A percentile compares a stretch with the other conserved stretches of the same genome.
Conservation (phyloP, 441 rosid species). For the Breynia disticha region DNA sequence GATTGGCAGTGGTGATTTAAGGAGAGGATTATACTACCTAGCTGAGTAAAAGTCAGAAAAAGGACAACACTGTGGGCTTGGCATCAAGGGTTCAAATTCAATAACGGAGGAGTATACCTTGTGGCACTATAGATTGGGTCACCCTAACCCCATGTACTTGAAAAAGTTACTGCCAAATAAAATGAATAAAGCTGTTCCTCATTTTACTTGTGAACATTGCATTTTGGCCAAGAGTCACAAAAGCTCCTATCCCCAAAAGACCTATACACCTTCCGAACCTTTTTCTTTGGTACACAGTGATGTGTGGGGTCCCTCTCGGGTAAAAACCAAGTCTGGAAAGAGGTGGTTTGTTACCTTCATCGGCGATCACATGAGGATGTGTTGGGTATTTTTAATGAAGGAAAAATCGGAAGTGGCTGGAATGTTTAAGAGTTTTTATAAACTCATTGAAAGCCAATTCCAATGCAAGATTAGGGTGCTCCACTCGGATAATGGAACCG, state of each 20-base stretch:
- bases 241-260: neutral
- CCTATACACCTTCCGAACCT: neutral
- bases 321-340: neutral
- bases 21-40: no score
- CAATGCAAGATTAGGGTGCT: no score
- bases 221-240: neutral
- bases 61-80: neutral
- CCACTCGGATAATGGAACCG: no score
- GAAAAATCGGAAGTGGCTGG: neutral
- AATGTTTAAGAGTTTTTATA: no score
- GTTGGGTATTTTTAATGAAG: neutral
- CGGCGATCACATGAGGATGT: neutral
- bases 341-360: neutral
- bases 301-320: neutral
- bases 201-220: neutral
- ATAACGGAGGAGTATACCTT: neutral
- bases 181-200: neutral
- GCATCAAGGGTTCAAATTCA: neutral
- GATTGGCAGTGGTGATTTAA: neutral
- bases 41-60: neutral
- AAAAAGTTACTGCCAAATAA: neutral
- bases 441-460: no score
- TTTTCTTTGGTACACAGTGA: neutral
- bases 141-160: no score
- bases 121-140: neutral